Evolutionary conservation across 495 filamentous ascomycete species (phyloP), one percentile per base, ranked within the genome.

Genomic region (Bathelium albidoporum): DNA sequence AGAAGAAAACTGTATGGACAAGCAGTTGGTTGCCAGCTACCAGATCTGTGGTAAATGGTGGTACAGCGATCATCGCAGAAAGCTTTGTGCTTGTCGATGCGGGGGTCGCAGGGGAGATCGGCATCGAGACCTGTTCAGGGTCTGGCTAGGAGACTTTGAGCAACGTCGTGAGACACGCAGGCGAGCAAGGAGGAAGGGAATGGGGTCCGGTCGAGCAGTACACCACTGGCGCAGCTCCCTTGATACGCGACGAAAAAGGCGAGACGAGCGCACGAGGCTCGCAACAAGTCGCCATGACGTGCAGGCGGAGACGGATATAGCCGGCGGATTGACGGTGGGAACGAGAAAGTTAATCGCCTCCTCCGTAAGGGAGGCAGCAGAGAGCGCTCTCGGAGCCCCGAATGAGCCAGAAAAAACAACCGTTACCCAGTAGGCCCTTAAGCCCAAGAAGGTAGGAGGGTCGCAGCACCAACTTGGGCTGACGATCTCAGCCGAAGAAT

Each of bases 231-330:
- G 5, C 5, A 39, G 34, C 5, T 39, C 34, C 34, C 34, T 39
- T 39, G 34, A 39, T 14, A 55, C 11, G 49, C 49, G 49, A 55
- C 24, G 22, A 55, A 29, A 2, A 29, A 24, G 24, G 49, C 49
- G 49, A 29, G 24, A 29, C 24, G 10, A 11, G 49, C 12, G 16
- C 7, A 29, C 24, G 10, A 11, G 49, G 22, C 49, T 11, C 49
- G 9, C 5, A 29, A 55, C 26, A 55, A 55, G 24, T 0, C 4
- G 24, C 22, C 24, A 55, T 55, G 49, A 55, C 24, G 49, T 55
- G 49, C 49, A 55, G 49, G n/a, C 49, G 49, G 49, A 55, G 49
- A 29, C 49, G 49, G 49, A 55, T 29, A 55, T 26, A 55, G 24
- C 49, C 49, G 49, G 49, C 11, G 22, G 49, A 55, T 55, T 26